Evolutionary conservation across 495 filamentous ascomycete species (phyloP), one percentile per base, ranked within the genome.

Genomic region (Aspergillus coremiiformis): DNA sequence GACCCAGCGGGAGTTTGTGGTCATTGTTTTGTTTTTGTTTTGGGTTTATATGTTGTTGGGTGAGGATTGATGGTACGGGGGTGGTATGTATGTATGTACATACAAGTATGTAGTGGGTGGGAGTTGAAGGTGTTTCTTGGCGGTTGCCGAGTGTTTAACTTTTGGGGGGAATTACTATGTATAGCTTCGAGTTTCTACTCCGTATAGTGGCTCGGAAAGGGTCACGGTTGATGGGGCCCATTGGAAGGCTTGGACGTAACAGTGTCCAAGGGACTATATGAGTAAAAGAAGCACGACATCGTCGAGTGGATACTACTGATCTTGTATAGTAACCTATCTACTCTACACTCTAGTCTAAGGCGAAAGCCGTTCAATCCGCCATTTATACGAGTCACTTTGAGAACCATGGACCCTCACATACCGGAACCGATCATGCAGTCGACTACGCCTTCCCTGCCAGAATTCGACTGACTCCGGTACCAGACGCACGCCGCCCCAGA

Each of bases 401-500:
- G 24, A 8, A 27, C 81, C 88, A 58, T 72, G 74, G 37, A 76
- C 73, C 58, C 78, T 82, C 20, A 79, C 77, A 73, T 97, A 98
- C 53, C 83, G 72, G 67, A 97, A 96, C 21, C 93, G 87, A 82
- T 96, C 90, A 77, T 95, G 90, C 64, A 96, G 67, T 30, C 93
- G 78, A 74, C 84, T 95, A 51, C 84, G 76, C 49, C 94, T 78
- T 33, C 93, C 93, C 72, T 95, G 88, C 92, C 90, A 96, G 68
- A 96, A 96, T 75, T 96, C 91, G 33, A 96, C 78, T 48, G 81
- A 79, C 67, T 89, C 86, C 1, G 93, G 93, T 51, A 90, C 77
- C 48, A 98, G 76, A 58, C 92, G 82, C 66, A 93, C 67, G 1
- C 93, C 93, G 7, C 93, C 93, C 93, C 93, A 98, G 68, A 95